These are phyloP conservation scores for Phytopythium chamaehyphon DNA, from an alignment of 352 stramenopile genomes.

Conservation along the genomic window DNA sequence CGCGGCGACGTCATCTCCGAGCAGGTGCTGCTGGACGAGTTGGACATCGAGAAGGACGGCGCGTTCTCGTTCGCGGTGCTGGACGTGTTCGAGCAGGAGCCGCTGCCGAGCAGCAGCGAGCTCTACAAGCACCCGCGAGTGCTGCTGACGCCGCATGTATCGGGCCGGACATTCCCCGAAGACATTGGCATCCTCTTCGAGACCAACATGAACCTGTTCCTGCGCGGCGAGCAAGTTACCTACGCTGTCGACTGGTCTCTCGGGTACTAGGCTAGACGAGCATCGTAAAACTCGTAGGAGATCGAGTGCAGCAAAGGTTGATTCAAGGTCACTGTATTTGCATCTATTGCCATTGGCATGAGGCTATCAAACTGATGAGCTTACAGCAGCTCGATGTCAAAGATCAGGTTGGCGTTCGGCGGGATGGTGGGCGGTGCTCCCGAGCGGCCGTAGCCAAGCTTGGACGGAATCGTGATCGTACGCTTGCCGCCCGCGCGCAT, in stretches of 20 bases:
- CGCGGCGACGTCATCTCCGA: constrained; percentile 78
- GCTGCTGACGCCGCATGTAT: constrained; percentile 78
- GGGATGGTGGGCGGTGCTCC: constrained; percentile 83
- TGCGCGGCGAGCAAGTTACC: constrained; percentile 31
- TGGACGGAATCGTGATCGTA: constrained; percentile 89
- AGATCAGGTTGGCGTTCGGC: constrained; percentile 91
- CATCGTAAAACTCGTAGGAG: too few relatives aligned
- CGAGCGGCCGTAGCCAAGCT: constrained; percentile 92
- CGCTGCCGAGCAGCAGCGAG: constrained; percentile 36
- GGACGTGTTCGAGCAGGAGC: constrained; percentile 56
- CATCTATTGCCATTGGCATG: constrained; percentile 5
- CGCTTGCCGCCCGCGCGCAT: constrained; percentile 89
- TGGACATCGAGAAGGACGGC: constrained; percentile 35
- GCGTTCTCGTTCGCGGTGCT: constrained; percentile 56
- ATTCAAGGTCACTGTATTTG: not conserved
- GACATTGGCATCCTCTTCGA: constrained; percentile 78
- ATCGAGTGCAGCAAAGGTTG: not conserved
- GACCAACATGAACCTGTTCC: constrained; percentile 44
- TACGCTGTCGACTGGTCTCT: constrained; percentile 46
- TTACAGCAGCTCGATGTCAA: constrained; percentile 92
- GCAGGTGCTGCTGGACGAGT: constrained; percentile 40
- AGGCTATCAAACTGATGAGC: not conserved
- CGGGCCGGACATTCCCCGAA: constrained; percentile 61
- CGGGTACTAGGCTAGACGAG: constrained; percentile 34
- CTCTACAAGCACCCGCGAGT: constrained; percentile 69